Percentiles rank a stretch among this genome's conserved stretches.
phyloP scores from a whole-genome alignment of 2,329 filamentous ascomycete genomes.

The Cladosporium sp. region DNA sequence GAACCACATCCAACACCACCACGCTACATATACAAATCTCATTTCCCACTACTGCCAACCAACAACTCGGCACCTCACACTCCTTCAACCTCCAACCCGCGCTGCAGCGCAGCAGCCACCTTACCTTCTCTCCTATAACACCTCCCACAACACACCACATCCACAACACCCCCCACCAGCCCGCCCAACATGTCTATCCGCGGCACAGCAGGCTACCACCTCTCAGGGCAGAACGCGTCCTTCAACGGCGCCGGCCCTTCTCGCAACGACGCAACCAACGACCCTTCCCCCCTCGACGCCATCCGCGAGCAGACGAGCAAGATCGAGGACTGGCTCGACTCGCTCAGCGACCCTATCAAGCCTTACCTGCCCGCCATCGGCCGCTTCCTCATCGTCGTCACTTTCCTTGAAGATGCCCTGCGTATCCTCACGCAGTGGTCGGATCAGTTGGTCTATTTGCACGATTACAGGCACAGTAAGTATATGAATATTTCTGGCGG shows the following conservation, averaged over 20 bases:
- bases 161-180: too few species aligned
- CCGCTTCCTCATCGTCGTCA: slow-evolving; percentile 95
- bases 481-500: slow-evolving; percentile 14
- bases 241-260: slow-evolving; percentile 41
- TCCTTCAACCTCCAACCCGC: neutral
- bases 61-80: neutral
- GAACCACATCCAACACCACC: too few species aligned
- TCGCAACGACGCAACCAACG: slow-evolving; percentile 56
- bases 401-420: slow-evolving; percentile 93
- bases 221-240: slow-evolving; percentile 60
- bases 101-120: slow-evolving; percentile 10
- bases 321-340: slow-evolving; percentile 91
- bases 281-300: slow-evolving; percentile 76
- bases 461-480: slow-evolving; percentile 90
- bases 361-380: slow-evolving; percentile 96
- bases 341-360: slow-evolving; percentile 82
- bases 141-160: neutral
- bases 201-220: slow-evolving; percentile 72
- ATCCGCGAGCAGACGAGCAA: slow-evolving; percentile 96
- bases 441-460: slow-evolving; percentile 89
- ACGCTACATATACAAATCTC: too few species aligned
- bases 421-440: slow-evolving; percentile 96
- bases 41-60: neutral
- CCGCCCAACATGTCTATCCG: slow-evolving; percentile 50
- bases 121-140: neutral